Evolutionary conservation across 2,329 filamentous ascomycete species (phyloP), one percentile per base, ranked within the genome.

Genomic region (Helotiales sp.): DNA sequence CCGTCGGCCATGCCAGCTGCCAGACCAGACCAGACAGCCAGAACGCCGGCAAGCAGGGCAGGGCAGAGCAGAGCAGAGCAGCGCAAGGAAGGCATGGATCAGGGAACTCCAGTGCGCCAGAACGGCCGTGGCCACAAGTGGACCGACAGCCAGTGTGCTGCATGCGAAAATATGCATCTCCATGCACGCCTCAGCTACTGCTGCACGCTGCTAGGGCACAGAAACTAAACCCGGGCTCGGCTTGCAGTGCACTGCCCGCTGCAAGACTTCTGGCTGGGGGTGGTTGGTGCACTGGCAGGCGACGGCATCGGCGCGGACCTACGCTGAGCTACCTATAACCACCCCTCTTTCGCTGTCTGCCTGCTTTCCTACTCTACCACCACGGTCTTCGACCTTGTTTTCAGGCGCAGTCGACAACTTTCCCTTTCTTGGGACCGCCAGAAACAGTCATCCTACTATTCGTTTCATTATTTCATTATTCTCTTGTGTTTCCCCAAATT

Each of bases 361-460:
- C 60, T 64, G 34, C 75, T 71, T 75, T 73, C 72, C 72, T 67
- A 80, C 78, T 73, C 79, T n/a, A n/a, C n/a, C 78, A 83, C 81
- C 80, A 84, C 74, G 75, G 75, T 76, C 80, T 84, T 80, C 58
- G 56, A 58, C 56, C 61, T 57, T 61, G 40, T 44, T 48, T 61
- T 53, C 19, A 30, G 77, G 84, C 82, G 79, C 78, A 80, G 79
- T 78, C 81, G n/a, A n/a, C n/a, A 81, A 78, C 48, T 50, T 77
- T 78, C 78, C 79, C 77, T 71, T 73, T 76, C 70, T 75, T 79
- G 79, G 74, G 81, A 81, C 76, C 78, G 77, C 80, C 69, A 64
- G 65, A 72, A 75, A 75, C 74, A 74, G 34, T 71, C 70, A 75
- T 76, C n/a, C n/a, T n/a, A 73, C 71, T 67, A 55, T 68, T 69